Evolutionary conservation across 352 stramenopile species (phyloP), one percentile per base, ranked within the genome.

Genomic region (Globisporangium megalacanthum): DNA sequence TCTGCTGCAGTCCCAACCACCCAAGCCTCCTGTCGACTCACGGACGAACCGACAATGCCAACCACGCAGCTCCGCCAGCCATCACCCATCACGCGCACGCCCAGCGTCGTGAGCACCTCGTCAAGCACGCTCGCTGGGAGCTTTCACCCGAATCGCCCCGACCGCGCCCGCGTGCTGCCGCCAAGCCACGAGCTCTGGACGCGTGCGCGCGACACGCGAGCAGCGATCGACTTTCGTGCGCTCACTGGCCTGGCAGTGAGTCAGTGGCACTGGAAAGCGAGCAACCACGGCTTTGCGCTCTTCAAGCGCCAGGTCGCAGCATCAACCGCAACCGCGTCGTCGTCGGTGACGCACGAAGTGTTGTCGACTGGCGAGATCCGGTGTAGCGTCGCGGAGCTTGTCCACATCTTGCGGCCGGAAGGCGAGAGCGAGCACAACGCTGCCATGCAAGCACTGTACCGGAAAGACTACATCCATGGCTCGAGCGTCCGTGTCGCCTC

Each of bases 391-490:
- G 25, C 49, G 1, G 57, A 63, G 46, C 51, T 63, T 31, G 20
- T 52, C 13, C n/a, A 52, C 49, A 52, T 63, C n/a, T 37, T 63
- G 25, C 52, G 50, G 8, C 37, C 52, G 1, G 25, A 10, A 15
- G 49, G 13, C 41, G 52, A 59, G 22, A 14, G 17, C 29, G 52
- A 61, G n/a, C 47, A 65, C 49, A 65, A 65, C 42, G 22, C 44
- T 4, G 19, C 31, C 8, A 65, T 65, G 59, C 19, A 35, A 5
- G 59, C 52, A 14, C 45, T 65, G 17, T 56, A 62, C 49, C 36
- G 54, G 49, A 62, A 62, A 37, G 49, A 50, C 15, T 62, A 52
- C n/a, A 81, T 84, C 55, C 79, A 81, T 54, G 74, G 74, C 45
- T 79, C 69, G 13, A 51, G 77, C 11, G 49, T 56, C 25, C 48